Evolutionary conservation across 2,329 filamentous ascomycete genomes (phyloP).

Genomic region (Ophiosphaerella narmari): DNA sequence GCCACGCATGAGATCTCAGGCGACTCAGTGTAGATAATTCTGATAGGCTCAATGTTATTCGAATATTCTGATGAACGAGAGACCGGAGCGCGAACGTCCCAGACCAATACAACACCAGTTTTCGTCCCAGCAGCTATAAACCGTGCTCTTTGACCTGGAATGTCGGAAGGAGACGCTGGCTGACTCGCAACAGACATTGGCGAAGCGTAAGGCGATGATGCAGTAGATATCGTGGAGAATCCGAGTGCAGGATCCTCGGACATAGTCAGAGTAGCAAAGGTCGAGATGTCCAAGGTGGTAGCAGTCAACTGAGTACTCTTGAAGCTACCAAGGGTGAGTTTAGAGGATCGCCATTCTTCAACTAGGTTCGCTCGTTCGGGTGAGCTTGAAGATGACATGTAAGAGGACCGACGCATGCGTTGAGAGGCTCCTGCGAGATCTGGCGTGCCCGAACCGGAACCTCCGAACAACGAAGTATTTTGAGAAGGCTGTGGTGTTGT

Average conservation of each 20-base stretch:
- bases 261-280: conserved; percentile 69
- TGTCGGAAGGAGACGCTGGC: conserved; percentile 58
- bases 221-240: conserved; percentile 59
- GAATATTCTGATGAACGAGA: conserved; percentile 59
- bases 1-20: conserved; percentile 83
- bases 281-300: conserved; percentile 74
- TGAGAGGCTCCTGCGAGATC: conserved; percentile 21
- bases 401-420: conserved; percentile 38
- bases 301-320: conserved; percentile 68
- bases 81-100: conserved; percentile 76
- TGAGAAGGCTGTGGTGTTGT: conserved; percentile 22
- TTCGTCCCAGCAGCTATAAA: conserved; percentile 82
- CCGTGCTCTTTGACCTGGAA: conserved; percentile 83
- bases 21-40: conserved; percentile 86
- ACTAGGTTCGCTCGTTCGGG: conserved; percentile 43
- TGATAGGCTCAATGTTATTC: conserved; percentile 71
- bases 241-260: conserved; percentile 77
- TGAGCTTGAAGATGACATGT: conserved; percentile 43
- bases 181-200: conserved; percentile 56
- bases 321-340: conserved; percentile 65
- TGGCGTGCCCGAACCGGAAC: conserved; percentile 36
- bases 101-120: conserved; percentile 75
- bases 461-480: conserved; percentile 57
- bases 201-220: conserved; percentile 60
- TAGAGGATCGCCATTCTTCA: conserved; percentile 70